A percentile compares a stretch with the other conserved stretches of the same genome.
phyloP scores from a whole-genome alignment of 805 yeast species.

The Schizosaccharomyces octosporus region DNA sequence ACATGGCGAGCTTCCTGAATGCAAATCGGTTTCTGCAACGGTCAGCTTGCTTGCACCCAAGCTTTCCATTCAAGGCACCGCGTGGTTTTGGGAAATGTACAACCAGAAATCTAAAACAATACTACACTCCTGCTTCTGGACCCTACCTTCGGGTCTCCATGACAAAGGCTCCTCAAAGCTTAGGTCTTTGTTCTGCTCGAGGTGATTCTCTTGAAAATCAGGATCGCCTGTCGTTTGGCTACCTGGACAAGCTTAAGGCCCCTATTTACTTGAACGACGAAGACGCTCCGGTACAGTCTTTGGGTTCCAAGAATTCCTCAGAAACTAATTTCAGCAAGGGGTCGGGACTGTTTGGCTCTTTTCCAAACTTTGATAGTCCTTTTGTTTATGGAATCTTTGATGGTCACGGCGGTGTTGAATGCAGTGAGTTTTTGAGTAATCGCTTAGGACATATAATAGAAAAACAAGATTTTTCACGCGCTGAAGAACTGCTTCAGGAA shows the following conservation, averaged over 20 bases:
- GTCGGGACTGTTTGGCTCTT: too few relatives aligned
- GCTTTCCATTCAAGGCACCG: too few relatives aligned
- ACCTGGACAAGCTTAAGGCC: neutral
- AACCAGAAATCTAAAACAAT: neutral
- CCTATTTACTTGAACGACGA: neutral
- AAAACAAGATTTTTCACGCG: slow-evolving; percentile 13
- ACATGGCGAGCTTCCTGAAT: too few relatives aligned
- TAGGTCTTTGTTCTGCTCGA: neutral
- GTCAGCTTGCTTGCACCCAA: too few relatives aligned
- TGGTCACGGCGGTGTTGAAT: slow-evolving; percentile 80
- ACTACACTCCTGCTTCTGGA: neutral
- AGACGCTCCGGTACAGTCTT: too few relatives aligned
- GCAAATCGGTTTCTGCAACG: too few relatives aligned
- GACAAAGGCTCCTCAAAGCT: neutral
- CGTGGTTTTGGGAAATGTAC: too few relatives aligned
- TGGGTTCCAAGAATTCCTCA: too few relatives aligned
- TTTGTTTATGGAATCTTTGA: slow-evolving; percentile 64
- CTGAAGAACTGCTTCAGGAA: slow-evolving; percentile 6
- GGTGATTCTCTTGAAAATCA: neutral
- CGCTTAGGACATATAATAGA: slow-evolving; percentile 34
- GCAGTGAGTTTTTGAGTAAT: slow-evolving; percentile 34
- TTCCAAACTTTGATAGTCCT: neutral
- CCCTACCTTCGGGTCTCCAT: neutral
- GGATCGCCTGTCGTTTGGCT: neutral
- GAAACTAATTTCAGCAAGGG: too few relatives aligned